phyloP scores from a whole-genome alignment of 805 yeast genomes.

The Monosporozyma aerobia region DNA sequence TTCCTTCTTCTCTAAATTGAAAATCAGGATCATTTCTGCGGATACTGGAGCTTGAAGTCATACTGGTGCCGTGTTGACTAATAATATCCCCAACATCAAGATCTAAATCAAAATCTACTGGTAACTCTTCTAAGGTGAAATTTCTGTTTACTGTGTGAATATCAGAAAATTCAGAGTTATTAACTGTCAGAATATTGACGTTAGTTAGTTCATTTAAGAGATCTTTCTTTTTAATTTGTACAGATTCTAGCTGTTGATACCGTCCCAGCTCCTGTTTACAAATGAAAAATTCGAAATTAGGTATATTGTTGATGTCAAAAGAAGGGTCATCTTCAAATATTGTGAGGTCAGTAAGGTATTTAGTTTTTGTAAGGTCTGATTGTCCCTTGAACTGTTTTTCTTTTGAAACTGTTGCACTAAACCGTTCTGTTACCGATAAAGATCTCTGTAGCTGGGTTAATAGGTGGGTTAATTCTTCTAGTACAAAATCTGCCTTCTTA shows the following conservation, averaged over 20 bases:
- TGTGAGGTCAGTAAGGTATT: not conserved
- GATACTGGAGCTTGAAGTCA: constrained; percentile 6
- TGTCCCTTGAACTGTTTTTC: not conserved
- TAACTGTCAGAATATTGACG: constrained; percentile 5
- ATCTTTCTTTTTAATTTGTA: constrained; percentile 17
- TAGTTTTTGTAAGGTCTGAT: not conserved
- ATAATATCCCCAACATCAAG: constrained; percentile 23
- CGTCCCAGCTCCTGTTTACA: not conserved
- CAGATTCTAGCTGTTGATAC: not conserved
- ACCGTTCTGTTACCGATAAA: not conserved
- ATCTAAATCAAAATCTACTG: constrained; percentile 23
- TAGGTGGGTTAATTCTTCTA: constrained; percentile 20
- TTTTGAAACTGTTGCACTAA: not conserved
- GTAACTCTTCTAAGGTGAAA: constrained; percentile 7
- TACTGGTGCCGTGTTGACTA: constrained; percentile 20
- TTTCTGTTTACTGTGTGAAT: not conserved
- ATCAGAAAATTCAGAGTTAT: not conserved
- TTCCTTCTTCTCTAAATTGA: not conserved
- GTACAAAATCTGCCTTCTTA: constrained; percentile 25
- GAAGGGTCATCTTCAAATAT: constrained; percentile 18
- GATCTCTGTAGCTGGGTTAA: constrained; percentile 17
- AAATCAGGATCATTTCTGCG: not conserved
- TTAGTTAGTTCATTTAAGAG: constrained; percentile 19
- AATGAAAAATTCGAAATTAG: constrained; percentile 7
- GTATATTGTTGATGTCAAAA: constrained; percentile 19